These are phyloP conservation scores for Aspergillus fumigatus DNA, from an alignment of 2,329 filamentous ascomycete species.

Conservation along the genomic window DNA sequence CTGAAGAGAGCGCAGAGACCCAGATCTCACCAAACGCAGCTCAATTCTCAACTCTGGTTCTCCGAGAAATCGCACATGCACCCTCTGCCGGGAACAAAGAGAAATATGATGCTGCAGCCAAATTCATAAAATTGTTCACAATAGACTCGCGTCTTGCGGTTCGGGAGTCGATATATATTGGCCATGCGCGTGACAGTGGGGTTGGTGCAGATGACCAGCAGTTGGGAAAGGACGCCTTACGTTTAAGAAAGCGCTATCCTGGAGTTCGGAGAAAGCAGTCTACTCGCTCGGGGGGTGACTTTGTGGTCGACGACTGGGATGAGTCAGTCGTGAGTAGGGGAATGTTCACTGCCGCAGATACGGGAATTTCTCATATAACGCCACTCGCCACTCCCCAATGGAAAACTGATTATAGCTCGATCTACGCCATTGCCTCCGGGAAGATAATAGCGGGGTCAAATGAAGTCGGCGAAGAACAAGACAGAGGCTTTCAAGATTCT, in stretches of 20 bases:
- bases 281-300: conserved; percentile 20
- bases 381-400: conserved; percentile 19
- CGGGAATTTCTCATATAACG: conserved; percentile 7
- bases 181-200: conserved; percentile 9
- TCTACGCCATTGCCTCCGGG: conserved; percentile 24
- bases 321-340: conserved; percentile 18
- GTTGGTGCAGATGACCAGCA: conserved; percentile 8
- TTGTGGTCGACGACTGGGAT: conserved; percentile 38
- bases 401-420: conserved; percentile 25
- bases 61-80: conserved; percentile 28
- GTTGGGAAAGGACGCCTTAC: conserved; percentile 18
- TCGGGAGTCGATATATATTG: conserved; percentile 32
- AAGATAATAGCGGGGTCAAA: conserved; percentile 5
- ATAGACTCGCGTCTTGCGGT: conserved; percentile 29
- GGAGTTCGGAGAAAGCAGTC: conserved; percentile 6
- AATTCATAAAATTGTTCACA: conserved; percentile 35
- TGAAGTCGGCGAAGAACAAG: not conserved
- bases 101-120: conserved; percentile 17
- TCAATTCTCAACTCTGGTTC: conserved; percentile 29
- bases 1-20: conserved; percentile 7
- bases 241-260: conserved; percentile 17
- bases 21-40: conserved; percentile 1
- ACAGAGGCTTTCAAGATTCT: conserved; percentile 19
- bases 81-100: conserved; percentile 12
- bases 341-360: conserved; percentile 4